Base-by-base conservation (phyloP, 1,284 basidiomycete species). In the Moesziomyces parantarcticus region DNA sequence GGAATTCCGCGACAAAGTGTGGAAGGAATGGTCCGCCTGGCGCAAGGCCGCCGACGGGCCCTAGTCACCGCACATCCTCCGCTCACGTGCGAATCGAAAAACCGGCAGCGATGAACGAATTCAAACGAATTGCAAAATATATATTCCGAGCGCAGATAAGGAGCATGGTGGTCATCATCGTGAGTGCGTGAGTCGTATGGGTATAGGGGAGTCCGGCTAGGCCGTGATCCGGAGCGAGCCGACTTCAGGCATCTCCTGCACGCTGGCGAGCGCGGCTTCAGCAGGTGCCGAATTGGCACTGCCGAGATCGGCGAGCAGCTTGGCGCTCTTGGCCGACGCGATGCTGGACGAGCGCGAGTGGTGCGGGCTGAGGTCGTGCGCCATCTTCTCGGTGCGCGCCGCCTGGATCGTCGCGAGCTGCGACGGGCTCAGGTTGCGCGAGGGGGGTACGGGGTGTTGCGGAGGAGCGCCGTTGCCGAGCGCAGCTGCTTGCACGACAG, bases 1-100 rank as follows among this genome's bases (percentile, higher is more conserved):
- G 23, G 64, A 75, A 29, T 85, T 79, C 58, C 75, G 82, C 0
- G 64, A 78, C 25, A 71, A 78, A 36, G 75, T 71, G 22, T 70
- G 63, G 65, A 44, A 51, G 10, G 72, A 77, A 14, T 78, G 75
- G 77, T 44, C 40, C 18, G 43, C 66, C 23, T 76, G 74, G 74
- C 23, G 71, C 22, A 50, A 74, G 46, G 42, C 25, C 18, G 66
- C 66, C 8, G 66, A 74, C 40, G 71, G 71, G 0, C 71, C 71
- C 0, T 72, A 44, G 54, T 39, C 52, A 13, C 29, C 10, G 4
- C 29, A 13, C 29, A 13, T 3, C 11, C 29, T 13, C 11, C 8
- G 26, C 26, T 9, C 29, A 32, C 29, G 2, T 32, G 29, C 29
- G 13, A 13, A 13, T 2, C 29, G 10, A 32, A 13, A 11, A 32